These are phyloP conservation scores for Myxozyma vanderwaltii DNA, from an alignment of 805 yeast species.

Conservation along the genomic window DNA sequence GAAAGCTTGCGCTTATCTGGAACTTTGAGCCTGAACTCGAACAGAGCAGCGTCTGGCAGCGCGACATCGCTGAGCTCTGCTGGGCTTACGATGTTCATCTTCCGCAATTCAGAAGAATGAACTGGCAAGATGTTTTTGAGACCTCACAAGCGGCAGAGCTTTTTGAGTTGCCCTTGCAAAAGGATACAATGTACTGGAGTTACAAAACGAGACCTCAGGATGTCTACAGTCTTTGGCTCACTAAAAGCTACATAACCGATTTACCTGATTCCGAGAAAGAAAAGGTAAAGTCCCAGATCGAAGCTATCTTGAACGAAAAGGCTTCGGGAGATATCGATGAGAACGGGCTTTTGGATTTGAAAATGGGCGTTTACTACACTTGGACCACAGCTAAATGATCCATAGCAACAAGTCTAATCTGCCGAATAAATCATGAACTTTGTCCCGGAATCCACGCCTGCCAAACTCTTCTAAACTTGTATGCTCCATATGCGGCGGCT, in stretches of 20 bases:
- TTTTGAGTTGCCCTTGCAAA: slow-evolving; percentile 46
- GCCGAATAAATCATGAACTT: background rate
- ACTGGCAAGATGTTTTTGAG: slow-evolving; percentile 50
- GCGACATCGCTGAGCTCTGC: slow-evolving; percentile 42
- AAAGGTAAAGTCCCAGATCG: slow-evolving; percentile 42
- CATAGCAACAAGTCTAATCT: background rate
- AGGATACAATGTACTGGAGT: slow-evolving; percentile 43
- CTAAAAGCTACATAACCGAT: slow-evolving; percentile 57
- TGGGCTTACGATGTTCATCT: slow-evolving; percentile 47
- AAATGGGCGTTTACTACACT: slow-evolving; percentile 28
- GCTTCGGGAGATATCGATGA: slow-evolving; percentile 15
- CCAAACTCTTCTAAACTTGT: slow-evolving; percentile 7
- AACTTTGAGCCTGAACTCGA: slow-evolving; percentile 50
- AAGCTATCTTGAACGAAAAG: slow-evolving; percentile 38
- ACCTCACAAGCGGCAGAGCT: slow-evolving; percentile 35
- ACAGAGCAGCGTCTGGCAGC: slow-evolving; percentile 45
- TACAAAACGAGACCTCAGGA: slow-evolving; percentile 42
- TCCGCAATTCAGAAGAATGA: slow-evolving; percentile 57
- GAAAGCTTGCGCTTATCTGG: slow-evolving; percentile 60
- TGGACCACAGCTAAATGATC: slow-evolving; percentile 22
- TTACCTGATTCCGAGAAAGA: slow-evolving; percentile 46
- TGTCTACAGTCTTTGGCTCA: slow-evolving; percentile 55
- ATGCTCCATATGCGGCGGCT: slow-evolving; percentile 16
- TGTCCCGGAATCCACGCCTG: background rate
- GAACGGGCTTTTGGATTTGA: slow-evolving; percentile 20